These are phyloP conservation scores for Prunus mongolica DNA, from an alignment of 306 rosid species.

Conservation along the genomic window DNA sequence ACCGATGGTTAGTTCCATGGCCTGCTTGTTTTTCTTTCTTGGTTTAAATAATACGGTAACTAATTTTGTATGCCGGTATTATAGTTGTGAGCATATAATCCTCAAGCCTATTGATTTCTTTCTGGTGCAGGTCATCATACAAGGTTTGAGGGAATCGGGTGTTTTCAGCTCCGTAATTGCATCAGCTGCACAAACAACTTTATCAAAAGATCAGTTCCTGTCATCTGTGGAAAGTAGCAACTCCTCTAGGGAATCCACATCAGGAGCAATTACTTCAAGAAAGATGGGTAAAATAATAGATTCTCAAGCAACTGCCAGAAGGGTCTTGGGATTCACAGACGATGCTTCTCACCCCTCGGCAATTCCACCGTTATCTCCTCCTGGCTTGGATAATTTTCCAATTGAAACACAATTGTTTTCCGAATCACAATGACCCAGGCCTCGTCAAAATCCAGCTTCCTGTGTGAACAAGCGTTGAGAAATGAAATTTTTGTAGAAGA, in stretches of 20 bases:
- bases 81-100: background rate
- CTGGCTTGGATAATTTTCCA: conserved; percentile 37
- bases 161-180: conserved; percentile 56
- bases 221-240: conserved; percentile 69
- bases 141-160: conserved; percentile 79
- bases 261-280: conserved; percentile 50
- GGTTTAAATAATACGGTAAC: background rate
- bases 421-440: conserved; percentile 17
- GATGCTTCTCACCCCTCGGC: conserved; percentile 47
- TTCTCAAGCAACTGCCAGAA: conserved; percentile 61
- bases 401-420: conserved; percentile 16
- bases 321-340: conserved; percentile 50
- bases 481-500: conserved; percentile 19
- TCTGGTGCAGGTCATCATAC: conserved; percentile 63
- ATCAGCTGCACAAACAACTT: conserved; percentile 53
- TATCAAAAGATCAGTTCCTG: conserved; percentile 61
- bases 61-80: background rate
- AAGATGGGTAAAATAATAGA: conserved; percentile 47
- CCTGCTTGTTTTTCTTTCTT: conserved; percentile 11
- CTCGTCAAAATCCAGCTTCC: conserved; percentile 22
- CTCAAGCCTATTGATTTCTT: background rate
- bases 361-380: conserved; percentile 81
- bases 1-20: conserved; percentile 59
- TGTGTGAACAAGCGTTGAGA: conserved; percentile 22
- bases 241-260: conserved; percentile 45